Evolutionary conservation across 768 basidiomycete species (phyloP).

Genomic region (Lyophyllum atratum): DNA sequence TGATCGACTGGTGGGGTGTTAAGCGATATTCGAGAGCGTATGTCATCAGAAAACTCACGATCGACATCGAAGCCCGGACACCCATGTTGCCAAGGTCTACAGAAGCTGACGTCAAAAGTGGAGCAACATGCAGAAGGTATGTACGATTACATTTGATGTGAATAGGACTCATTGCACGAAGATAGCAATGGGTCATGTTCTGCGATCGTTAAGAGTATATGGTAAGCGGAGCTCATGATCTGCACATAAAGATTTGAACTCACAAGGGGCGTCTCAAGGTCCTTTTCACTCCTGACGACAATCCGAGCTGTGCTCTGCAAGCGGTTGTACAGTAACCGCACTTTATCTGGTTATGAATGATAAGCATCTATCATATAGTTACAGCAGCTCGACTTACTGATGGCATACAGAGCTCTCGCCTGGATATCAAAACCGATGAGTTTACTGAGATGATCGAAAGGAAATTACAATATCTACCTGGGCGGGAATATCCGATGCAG

Average conservation of each 20-base stretch:
- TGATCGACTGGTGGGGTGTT: conserved; percentile 58
- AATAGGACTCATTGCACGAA: conserved; percentile 88
- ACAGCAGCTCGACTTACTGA: conserved; percentile 46
- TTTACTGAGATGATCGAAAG: not conserved
- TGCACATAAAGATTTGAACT: conserved; percentile 17
- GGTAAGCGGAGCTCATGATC: not conserved
- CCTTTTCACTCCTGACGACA: conserved; percentile 59
- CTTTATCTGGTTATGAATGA: too few relatives aligned
- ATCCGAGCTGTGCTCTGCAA: conserved; percentile 73
- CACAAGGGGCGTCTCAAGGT: conserved; percentile 69
- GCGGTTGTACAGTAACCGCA: conserved; percentile 75
- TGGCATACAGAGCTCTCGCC: conserved; percentile 67
- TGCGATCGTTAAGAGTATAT: conserved; percentile 22
- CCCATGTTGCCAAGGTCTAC: conserved; percentile 79
- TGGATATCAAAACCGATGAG: conserved; percentile 23
- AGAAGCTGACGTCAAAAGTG: conserved; percentile 2
- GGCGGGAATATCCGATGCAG: conserved; percentile 67
- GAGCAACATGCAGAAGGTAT: not conserved
- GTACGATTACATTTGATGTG: conserved; percentile 64
- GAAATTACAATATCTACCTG: conserved; percentile 56
- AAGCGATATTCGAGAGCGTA: not conserved
- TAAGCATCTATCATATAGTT: too few relatives aligned
- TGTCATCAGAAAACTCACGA: conserved; percentile 44
- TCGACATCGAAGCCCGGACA: conserved; percentile 84
- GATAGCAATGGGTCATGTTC: conserved; percentile 84